Conservation (phyloP, 352 stramenopile species). For the Globisporangium mamillatum region DNA sequence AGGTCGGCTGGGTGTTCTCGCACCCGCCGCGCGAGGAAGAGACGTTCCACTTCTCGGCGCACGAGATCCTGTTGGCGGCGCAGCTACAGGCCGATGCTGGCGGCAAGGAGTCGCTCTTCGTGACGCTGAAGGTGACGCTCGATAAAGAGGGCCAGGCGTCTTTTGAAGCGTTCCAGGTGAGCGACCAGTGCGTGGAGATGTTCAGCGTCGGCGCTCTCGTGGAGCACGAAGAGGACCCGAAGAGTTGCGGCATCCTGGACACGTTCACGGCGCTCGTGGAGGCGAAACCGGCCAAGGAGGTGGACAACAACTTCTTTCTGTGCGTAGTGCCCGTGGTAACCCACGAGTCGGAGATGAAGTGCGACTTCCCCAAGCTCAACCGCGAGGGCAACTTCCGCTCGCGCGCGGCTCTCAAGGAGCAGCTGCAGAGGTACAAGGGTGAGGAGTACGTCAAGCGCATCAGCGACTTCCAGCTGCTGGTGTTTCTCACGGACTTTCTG, state of each 20-base stretch:
- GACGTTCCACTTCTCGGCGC: slow-evolving; percentile 92
- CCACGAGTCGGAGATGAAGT: slow-evolving; percentile 91
- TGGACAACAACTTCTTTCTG: slow-evolving; percentile 98
- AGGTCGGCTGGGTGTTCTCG: slow-evolving; percentile 97
- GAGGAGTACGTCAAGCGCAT: slow-evolving; percentile 88
- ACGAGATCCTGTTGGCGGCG: slow-evolving; percentile 91
- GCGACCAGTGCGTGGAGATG: slow-evolving; percentile 98
- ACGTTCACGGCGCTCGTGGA: slow-evolving; percentile 98
- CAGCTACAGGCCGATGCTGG: slow-evolving; percentile 95
- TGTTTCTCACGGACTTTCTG: slow-evolving; percentile 94
- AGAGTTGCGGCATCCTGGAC: slow-evolving; percentile 90
- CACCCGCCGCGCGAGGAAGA: slow-evolving; percentile 94
- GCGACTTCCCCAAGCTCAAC: slow-evolving; percentile 94
- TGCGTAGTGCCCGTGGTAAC: slow-evolving; percentile 95
- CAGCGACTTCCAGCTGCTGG: slow-evolving; percentile 94
- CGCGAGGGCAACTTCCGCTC: slow-evolving; percentile 79
- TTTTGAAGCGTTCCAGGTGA: slow-evolving; percentile 97
- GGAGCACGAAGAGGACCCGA: slow-evolving; percentile 87
- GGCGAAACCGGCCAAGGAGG: slow-evolving; percentile 86
- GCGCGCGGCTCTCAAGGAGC: slow-evolving; percentile 90
- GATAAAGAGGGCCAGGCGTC: slow-evolving; percentile 92
- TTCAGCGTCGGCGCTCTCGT: slow-evolving; percentile 93
- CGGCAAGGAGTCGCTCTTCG: slow-evolving; percentile 93
- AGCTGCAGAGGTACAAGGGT: slow-evolving; percentile 76
- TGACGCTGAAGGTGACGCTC: slow-evolving; percentile 95